phyloP scores from a whole-genome alignment of 352 stramenopile species.

The Poterioochromonas sp. region DNA sequence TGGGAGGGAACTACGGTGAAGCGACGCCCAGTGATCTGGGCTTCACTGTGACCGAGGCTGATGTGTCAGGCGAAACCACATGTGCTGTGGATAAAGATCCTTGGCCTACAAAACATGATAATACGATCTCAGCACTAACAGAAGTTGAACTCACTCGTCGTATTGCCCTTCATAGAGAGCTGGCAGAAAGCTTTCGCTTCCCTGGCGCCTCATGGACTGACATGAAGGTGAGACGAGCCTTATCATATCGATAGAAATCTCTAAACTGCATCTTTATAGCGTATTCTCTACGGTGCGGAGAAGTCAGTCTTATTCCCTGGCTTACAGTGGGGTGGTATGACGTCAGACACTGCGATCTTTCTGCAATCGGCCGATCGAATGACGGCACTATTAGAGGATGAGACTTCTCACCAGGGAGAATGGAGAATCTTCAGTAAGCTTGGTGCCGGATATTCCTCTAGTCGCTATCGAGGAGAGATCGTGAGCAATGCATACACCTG shows the following conservation, averaged over 20 bases:
- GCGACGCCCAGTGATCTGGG: conserved; percentile 2
- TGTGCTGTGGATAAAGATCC: conserved; percentile 15
- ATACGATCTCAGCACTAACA: conserved; percentile 1
- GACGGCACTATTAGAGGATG: background rate
- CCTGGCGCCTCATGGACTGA: background rate
- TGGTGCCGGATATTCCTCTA: conserved; percentile 25
- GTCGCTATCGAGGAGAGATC: conserved; percentile 21
- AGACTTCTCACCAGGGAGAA: background rate
- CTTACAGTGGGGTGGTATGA: conserved; percentile 19
- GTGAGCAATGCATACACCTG: conserved; percentile 19
- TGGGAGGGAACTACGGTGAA: conserved; percentile 30
- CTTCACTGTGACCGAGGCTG: background rate
- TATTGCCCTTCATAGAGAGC: background rate
- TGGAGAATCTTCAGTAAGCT: conserved; percentile 23
- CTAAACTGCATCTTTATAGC: too few species aligned
- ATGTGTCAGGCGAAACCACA: background rate
- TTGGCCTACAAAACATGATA: background rate
- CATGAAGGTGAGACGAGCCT: background rate
- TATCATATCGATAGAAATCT: too few species aligned
- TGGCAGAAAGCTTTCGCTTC: background rate
- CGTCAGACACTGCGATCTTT: conserved; percentile 6
- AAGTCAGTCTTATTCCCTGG: background rate
- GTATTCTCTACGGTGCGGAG: conserved; percentile 1
- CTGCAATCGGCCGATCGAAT: background rate
- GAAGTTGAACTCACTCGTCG: conserved; percentile 22